These are phyloP conservation scores for Penstemon eatonii DNA, from an alignment of 257 asterid species.

Conservation along the genomic window DNA sequence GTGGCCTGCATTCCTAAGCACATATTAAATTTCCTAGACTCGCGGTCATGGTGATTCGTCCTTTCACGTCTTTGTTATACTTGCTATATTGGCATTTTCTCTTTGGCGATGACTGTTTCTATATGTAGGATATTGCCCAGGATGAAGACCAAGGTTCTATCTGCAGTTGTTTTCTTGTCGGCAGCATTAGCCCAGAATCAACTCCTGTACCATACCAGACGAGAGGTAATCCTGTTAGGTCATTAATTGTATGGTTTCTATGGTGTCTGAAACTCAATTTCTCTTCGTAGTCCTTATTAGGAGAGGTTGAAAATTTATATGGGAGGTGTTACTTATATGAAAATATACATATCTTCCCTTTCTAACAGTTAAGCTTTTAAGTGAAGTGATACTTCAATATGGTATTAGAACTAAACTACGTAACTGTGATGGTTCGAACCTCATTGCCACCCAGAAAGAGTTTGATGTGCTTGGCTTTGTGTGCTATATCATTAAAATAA, in stretches of 20 bases:
- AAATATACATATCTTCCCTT: too few relatives aligned
- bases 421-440: too few relatives aligned
- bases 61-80: conserved; percentile 23
- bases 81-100: conserved; percentile 17
- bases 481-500: too few relatives aligned
- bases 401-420: too few relatives aligned
- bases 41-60: conserved; percentile 63
- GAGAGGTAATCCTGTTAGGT: conserved; percentile 48
- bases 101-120: conserved; percentile 32
- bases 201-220: conserved; percentile 38
- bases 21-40: conserved; percentile 55
- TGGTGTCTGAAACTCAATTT: not conserved
- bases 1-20: conserved; percentile 43
- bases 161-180: conserved; percentile 49
- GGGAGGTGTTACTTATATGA: too few relatives aligned
- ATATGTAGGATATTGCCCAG: conserved; percentile 58
- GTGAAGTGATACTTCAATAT: too few relatives aligned
- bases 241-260: not conserved
- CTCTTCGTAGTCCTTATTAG: not conserved
- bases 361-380: too few relatives aligned
- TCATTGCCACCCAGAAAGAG: too few relatives aligned
- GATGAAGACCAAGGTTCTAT: conserved; percentile 54
- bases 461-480: too few relatives aligned
- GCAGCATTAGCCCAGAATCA: conserved; percentile 62
- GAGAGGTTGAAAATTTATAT: not conserved